A percentile compares a stretch with the other conserved stretches of the same genome.
These are phyloP conservation scores for Cutaneotrichosporon sp. DNA, from an alignment of 1,284 basidiomycete genomes.

Conservation along the genomic window DNA sequence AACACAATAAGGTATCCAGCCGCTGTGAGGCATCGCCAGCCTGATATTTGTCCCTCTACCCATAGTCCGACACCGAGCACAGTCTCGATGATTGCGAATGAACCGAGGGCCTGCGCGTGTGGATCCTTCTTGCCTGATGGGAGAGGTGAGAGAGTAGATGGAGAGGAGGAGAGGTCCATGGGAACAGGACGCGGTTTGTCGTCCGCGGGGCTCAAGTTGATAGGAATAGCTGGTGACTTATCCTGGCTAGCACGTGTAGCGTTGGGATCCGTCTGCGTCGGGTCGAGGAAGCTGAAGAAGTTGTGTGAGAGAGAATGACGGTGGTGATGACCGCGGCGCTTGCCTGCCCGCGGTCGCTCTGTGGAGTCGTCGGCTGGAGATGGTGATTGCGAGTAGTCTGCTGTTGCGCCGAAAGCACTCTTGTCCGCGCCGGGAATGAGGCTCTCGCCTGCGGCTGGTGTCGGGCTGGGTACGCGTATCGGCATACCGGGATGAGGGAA, in stretches of 20 bases:
- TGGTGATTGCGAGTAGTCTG: conserved; percentile 16
- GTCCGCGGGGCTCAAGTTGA: conserved; percentile 3
- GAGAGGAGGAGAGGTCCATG: conserved; percentile 22
- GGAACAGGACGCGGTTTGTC: conserved; percentile 32
- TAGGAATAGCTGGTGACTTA: conserved; percentile 20
- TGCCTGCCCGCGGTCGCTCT: conserved; percentile 33
- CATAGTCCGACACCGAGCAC: conserved; percentile 61
- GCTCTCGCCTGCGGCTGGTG: conserved; percentile 22
- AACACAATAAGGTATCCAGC: conserved; percentile 95
- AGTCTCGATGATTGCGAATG: conserved; percentile 51
- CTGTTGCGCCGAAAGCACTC: conserved; percentile 28
- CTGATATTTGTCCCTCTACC: conserved; percentile 85
- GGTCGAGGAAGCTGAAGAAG: conserved; percentile 82
- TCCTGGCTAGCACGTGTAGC: background rate
- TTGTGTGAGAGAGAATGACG: conserved; percentile 77
- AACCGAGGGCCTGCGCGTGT: conserved; percentile 44
- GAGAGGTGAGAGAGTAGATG: conserved; percentile 25
- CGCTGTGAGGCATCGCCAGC: conserved; percentile 80
- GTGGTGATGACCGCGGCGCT: conserved; percentile 69
- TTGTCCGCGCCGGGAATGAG: conserved; percentile 22
- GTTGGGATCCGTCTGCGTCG: conserved; percentile 47
- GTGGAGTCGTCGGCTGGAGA: background rate
- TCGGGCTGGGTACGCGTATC: conserved; percentile 13
- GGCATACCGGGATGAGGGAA: conserved; percentile 72
- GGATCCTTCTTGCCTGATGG: conserved; percentile 39